phyloP scores from a whole-genome alignment of 2,329 filamentous ascomycete genomes.

The Colletotrichum gigasporum region DNA sequence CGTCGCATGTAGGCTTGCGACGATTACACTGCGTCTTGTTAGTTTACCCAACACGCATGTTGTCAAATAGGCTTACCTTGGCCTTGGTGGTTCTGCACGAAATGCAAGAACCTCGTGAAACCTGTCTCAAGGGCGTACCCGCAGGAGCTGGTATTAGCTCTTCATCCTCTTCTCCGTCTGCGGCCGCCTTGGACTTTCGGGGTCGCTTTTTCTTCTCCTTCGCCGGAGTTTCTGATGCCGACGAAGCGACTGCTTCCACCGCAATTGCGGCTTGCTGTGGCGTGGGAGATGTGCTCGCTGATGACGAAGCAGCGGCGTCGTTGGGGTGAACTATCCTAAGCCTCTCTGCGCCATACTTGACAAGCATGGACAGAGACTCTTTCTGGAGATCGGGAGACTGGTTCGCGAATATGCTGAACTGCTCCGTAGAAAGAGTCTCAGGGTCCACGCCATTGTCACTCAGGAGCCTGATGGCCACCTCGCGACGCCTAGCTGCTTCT shows the following conservation, averaged over 20 bases:
- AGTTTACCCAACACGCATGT: slow-evolving; percentile 6
- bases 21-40: slow-evolving; percentile 48
- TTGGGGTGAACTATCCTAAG: slow-evolving; percentile 65
- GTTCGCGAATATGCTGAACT: slow-evolving; percentile 69
- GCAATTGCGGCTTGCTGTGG: slow-evolving; percentile 27
- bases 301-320: slow-evolving; percentile 40
- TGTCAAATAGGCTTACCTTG: slow-evolving; percentile 44
- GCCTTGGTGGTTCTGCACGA: slow-evolving; percentile 46
- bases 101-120: slow-evolving; percentile 46
- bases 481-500: slow-evolving; percentile 60
- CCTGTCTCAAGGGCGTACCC: slow-evolving; percentile 13
- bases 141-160: neutral
- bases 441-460: slow-evolving; percentile 59
- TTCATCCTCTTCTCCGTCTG: neutral
- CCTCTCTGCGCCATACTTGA: slow-evolving; percentile 65
- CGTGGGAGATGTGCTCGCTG: slow-evolving; percentile 37
- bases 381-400: slow-evolving; percentile 65
- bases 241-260: slow-evolving; percentile 28
- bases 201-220: slow-evolving; percentile 28
- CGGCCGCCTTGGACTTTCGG: slow-evolving; percentile 22
- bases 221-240: slow-evolving; percentile 1
- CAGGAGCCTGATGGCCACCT: slow-evolving; percentile 59
- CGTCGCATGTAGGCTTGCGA: slow-evolving; percentile 49
- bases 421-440: slow-evolving; percentile 60
- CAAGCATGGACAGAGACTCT: slow-evolving; percentile 65